Evolutionary conservation across 2,329 filamentous ascomycete genomes (phyloP), one percentile per base, ranked within the genome.

Genomic region (Colletotrichum musae): DNA sequence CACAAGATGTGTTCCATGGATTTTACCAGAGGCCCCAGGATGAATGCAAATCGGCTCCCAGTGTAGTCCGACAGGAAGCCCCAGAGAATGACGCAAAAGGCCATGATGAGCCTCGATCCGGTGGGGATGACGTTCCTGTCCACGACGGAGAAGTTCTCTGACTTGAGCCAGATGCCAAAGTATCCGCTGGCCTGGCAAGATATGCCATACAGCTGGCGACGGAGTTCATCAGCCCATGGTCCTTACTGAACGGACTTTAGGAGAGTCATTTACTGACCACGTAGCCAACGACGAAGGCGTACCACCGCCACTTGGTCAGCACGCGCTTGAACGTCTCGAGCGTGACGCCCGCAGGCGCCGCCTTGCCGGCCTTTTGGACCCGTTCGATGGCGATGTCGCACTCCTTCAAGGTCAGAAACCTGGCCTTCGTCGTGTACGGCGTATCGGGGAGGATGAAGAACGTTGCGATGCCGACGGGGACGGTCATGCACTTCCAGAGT

Each of bases 121-220:
- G 75, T 73, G 1, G 74, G 73, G 15, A 75, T 75, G 9, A 76
- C 28, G 13, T 74, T 75, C 3, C 72, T 52, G 43, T 73, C 64
- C 7, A 71, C 68, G 5, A 76, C 75, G 0, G 75, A 75, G 63
- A 73, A 75, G 13, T 72, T 65, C 47, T 74, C 73, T 1, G 72
- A 66, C 62, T 73, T 75, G 56, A 75, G 71, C 74, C 74, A 75
- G 53, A 75, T 75, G 36, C 68, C 73, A 56, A 75, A 75, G 51
- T 67, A 67, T 4, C 64, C 58, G 13, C 51, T 51, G 2, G 64
- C 43, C 45, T 67, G 58, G 36, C 64, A 67, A n/a, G 64, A 67
- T 32, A 41, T 50, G 3, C 64, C 64, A 18, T 67, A 67, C 15
- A 67, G 58, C 64, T 67, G 45, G 32, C 39, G 24, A 26, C 6